These are phyloP conservation scores for Endothia cerciana DNA, from an alignment of 2,329 filamentous ascomycete genomes.

Conservation along the genomic window DNA sequence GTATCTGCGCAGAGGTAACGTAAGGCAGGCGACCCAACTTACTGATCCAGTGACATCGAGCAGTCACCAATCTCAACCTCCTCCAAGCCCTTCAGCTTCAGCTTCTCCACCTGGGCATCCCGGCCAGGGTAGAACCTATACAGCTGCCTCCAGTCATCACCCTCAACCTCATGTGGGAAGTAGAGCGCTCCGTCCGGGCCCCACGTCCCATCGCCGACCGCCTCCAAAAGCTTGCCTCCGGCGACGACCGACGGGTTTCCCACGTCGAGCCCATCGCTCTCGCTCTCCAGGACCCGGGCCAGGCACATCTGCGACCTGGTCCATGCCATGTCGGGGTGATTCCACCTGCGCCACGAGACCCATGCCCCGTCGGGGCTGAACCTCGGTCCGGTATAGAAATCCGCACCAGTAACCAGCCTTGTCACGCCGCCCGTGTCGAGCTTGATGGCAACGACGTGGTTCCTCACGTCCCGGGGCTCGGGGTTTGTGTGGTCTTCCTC, in stretches of 20 bases:
- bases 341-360: slow-evolving; percentile 59
- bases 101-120: slow-evolving; percentile 31
- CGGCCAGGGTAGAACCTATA: slow-evolving; percentile 41
- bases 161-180: slow-evolving; percentile 50
- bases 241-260: slow-evolving; percentile 31
- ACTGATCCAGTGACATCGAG: slow-evolving; percentile 38
- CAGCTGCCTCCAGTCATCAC: slow-evolving; percentile 48
- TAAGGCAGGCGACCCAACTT: slow-evolving; percentile 17
- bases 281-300: slow-evolving; percentile 43
- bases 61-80: slow-evolving; percentile 45
- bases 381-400: slow-evolving; percentile 57
- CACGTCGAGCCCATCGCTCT: slow-evolving; percentile 37
- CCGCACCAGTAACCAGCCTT: slow-evolving; percentile 47
- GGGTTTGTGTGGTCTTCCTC: slow-evolving; percentile 53
- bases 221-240: slow-evolving; percentile 39
- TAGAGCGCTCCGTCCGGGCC: slow-evolving; percentile 52
- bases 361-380: slow-evolving; percentile 51
- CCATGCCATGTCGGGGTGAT: slow-evolving; percentile 58
- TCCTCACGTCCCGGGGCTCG: slow-evolving; percentile 39
- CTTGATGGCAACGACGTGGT: slow-evolving; percentile 47
- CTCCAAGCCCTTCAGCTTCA: slow-evolving; percentile 46
- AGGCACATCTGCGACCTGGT: slow-evolving; percentile 49
- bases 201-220: slow-evolving; percentile 57
- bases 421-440: slow-evolving; percentile 45
- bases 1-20: no score